Percentiles rank a stretch among this genome's conserved stretches.
Evolutionary conservation across 306 rosid genomes (phyloP).

Genomic region (Amphicarpaea edgeworthii): DNA sequence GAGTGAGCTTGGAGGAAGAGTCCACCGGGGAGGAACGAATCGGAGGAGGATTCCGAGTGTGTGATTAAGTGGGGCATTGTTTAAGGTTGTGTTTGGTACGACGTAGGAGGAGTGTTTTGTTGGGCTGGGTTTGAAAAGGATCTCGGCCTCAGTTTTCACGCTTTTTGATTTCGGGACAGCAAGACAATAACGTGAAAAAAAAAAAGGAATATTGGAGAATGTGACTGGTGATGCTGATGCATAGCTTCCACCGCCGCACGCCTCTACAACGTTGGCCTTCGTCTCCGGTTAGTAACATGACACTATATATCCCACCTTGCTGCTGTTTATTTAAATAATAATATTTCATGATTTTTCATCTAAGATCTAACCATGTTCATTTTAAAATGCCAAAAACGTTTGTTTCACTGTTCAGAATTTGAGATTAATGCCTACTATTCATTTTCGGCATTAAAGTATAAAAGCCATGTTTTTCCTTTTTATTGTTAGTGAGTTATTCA

Average conservation of each 20-base stretch:
- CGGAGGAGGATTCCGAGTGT: conserved; percentile 54
- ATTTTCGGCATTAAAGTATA: too few species aligned
- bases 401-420: not conserved
- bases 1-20: conserved; percentile 70
- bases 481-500: too few species aligned
- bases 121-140: conserved; percentile 36
- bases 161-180: not conserved
- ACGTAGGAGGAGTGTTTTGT: conserved; percentile 31
- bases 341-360: too few species aligned
- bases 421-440: too few species aligned
- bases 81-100: not conserved
- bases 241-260: conserved; percentile 59
- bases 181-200: conserved; percentile 15
- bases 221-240: too few species aligned
- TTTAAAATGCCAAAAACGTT: not conserved
- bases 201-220: conserved; percentile 45
- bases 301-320: too few species aligned
- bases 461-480: too few species aligned
- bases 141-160: too few species aligned
- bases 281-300: too few species aligned
- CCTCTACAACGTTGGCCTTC: conserved; percentile 9
- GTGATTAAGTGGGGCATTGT: conserved; percentile 50
- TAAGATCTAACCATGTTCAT: too few species aligned
- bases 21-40: conserved; percentile 67
- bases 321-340: too few species aligned